Percentiles rank a stretch among this genome's conserved stretches.
phyloP scores from a whole-genome alignment of 495 filamentous ascomycete genomes.

The Alectoria sarmentosa region DNA sequence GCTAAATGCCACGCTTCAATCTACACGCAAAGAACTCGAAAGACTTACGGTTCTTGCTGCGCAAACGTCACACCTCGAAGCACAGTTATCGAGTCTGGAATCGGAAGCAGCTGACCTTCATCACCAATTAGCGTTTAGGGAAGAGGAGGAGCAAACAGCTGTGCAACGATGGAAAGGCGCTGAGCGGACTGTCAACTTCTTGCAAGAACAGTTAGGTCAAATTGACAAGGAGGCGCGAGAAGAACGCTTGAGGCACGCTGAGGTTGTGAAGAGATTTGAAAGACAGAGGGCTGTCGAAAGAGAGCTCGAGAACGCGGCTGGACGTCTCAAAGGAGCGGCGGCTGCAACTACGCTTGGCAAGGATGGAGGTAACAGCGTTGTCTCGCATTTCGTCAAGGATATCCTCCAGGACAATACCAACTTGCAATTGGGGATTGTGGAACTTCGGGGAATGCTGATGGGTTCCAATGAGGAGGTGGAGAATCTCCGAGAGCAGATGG shows the following conservation, averaged over 20 bases:
- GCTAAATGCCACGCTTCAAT: slow-evolving; percentile 64
- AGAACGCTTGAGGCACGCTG: slow-evolving; percentile 74
- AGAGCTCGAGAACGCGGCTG: slow-evolving; percentile 68
- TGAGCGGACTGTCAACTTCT: slow-evolving; percentile 60
- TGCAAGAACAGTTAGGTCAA: slow-evolving; percentile 80
- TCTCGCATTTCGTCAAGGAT: slow-evolving; percentile 91
- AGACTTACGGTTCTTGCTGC: slow-evolving; percentile 64
- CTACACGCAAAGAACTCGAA: slow-evolving; percentile 67
- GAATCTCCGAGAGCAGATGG: slow-evolving; percentile 72
- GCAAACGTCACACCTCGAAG: slow-evolving; percentile 69
- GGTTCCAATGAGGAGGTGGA: slow-evolving; percentile 94
- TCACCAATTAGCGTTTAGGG: slow-evolving; percentile 51
- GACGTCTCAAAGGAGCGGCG: slow-evolving; percentile 70
- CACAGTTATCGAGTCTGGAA: slow-evolving; percentile 69
- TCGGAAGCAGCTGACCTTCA: slow-evolving; percentile 69
- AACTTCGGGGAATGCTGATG: slow-evolving; percentile 83
- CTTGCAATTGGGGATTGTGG: slow-evolving; percentile 80
- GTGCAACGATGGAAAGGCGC: slow-evolving; percentile 77
- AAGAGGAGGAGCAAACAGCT: slow-evolving; percentile 67
- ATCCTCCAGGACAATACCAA: slow-evolving; percentile 94
- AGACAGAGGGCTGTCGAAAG: slow-evolving; percentile 64
- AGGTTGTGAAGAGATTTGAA: slow-evolving; percentile 75
- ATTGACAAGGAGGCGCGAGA: slow-evolving; percentile 81
- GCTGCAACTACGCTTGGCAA: slow-evolving; percentile 54
- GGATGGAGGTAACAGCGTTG: slow-evolving; percentile 55